Percentiles rank a stretch among this genome's conserved stretches.
Conservation (phyloP, 768 basidiomycete species). For the Naganishia onofrii region DNA sequence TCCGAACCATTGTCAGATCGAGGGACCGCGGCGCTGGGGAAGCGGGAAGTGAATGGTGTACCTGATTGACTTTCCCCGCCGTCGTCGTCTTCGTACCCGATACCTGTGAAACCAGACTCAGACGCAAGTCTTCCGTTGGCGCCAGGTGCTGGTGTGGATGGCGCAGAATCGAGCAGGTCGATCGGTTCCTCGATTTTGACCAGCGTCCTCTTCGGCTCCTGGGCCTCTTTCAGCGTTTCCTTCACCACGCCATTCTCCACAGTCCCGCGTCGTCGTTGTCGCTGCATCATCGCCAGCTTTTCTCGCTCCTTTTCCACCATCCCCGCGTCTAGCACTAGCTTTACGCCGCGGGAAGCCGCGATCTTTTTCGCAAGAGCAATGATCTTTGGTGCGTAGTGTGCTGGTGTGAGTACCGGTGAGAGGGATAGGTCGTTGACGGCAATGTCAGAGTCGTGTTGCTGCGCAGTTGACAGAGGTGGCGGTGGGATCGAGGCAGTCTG, state of each 20-base stretch:
- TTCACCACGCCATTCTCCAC: not conserved
- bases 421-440: not conserved
- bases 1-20: too few species aligned
- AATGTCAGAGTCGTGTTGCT: too few species aligned
- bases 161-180: not conserved
- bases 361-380: conserved; percentile 29
- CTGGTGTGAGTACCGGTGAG: not conserved
- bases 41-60: not conserved
- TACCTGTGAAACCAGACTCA: not conserved
- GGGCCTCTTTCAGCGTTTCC: not conserved
- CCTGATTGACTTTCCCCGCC: not conserved
- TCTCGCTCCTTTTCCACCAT: conserved; percentile 1
- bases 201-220: not conserved
- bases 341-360: conserved; percentile 28
- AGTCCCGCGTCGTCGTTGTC: not conserved
- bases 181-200: not conserved
- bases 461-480: too few species aligned
- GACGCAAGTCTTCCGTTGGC: not conserved
- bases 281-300: not conserved
- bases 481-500: not conserved
- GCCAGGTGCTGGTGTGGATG: not conserved
- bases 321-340: conserved; percentile 25
- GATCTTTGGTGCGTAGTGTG: conserved; percentile 30
- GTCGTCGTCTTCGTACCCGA: not conserved
- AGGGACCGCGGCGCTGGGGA: not conserved